phyloP scores from a whole-genome alignment of 1,139 yeast genomes.

The Blastobotrys niveus region DNA sequence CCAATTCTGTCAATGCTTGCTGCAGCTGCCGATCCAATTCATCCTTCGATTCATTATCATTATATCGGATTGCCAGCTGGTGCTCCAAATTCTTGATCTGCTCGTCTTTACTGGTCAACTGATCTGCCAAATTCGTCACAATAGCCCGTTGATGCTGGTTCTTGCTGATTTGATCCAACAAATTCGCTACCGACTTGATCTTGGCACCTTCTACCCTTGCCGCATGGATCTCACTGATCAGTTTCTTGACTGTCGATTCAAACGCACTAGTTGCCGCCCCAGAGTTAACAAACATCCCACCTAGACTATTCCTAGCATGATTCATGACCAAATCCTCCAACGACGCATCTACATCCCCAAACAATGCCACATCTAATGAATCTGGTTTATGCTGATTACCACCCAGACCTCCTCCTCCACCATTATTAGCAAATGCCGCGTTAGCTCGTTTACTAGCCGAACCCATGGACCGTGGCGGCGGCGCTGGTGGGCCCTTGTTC shows the following conservation, averaged over 20 bases:
- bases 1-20: constrained; percentile 16
- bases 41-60: neutral
- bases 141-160: constrained; percentile 22
- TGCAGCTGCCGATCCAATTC: constrained; percentile 13
- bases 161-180: constrained; percentile 31
- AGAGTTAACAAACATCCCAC: constrained; percentile 61
- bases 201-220: constrained; percentile 43
- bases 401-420: neutral
- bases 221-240: constrained; percentile 44
- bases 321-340: constrained; percentile 59
- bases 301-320: constrained; percentile 47
- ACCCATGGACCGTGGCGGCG: no score
- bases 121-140: constrained; percentile 21
- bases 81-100: constrained; percentile 24
- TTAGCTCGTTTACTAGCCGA: neutral
- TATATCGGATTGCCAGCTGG: constrained; percentile 4
- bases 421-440: neutral
- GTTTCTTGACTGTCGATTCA: constrained; percentile 43
- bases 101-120: constrained; percentile 23
- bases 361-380: constrained; percentile 66
- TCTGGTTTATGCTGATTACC: constrained; percentile 13
- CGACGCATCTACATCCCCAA: constrained; percentile 65
- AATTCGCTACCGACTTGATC: constrained; percentile 39
- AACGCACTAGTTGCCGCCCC: constrained; percentile 53
- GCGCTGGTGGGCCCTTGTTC: no score